Percentiles rank a stretch among this genome's conserved stretches.
Conservation (phyloP, 257 asterid genomes). For the Asclepias syriaca region DNA sequence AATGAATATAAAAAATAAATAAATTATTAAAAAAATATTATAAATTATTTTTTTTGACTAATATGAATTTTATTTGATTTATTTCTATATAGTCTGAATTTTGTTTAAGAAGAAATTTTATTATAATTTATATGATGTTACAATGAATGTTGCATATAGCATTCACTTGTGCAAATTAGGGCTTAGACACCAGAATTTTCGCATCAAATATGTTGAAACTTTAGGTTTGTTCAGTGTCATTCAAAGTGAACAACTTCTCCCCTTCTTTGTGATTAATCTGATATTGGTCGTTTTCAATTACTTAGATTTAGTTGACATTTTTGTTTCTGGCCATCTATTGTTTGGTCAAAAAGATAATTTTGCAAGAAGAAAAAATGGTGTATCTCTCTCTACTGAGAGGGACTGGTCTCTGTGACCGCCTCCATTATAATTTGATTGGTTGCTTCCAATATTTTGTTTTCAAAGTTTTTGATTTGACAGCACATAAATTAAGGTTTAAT, state of each 20-base stretch:
- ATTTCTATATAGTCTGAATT: no score
- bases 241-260: not conserved
- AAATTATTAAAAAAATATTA: no score
- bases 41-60: no score
- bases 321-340: not conserved
- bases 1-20: no score
- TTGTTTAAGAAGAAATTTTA: no score
- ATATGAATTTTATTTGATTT: no score
- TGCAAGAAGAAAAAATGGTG: not conserved
- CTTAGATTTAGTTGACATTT: not conserved
- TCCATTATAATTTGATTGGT: not conserved
- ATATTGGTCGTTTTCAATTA: not conserved
- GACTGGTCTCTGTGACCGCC: not conserved
- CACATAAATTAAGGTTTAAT: no score
- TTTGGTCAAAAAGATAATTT: conserved; percentile 1
- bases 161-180: no score
- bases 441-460: not conserved
- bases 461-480: not conserved
- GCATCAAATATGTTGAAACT: not conserved
- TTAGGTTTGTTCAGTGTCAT: not conserved
- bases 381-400: no score
- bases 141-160: no score
- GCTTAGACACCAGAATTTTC: not conserved
- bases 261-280: not conserved
- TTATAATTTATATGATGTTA: no score